phyloP scores from a whole-genome alignment of 1,284 basidiomycete species.

The Leccinum angustisporum region DNA sequence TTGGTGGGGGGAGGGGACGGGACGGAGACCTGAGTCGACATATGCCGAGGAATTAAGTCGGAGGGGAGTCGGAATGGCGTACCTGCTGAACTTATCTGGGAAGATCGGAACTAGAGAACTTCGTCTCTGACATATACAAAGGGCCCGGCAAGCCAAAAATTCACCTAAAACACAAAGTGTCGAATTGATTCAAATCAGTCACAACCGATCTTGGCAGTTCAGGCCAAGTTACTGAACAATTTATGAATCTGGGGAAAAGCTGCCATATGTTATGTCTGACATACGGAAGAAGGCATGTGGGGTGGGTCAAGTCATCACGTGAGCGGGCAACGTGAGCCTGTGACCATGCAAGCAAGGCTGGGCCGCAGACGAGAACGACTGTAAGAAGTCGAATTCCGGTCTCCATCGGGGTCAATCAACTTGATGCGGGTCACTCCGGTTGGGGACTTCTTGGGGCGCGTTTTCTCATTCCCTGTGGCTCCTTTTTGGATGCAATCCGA shows the following conservation, averaged over 20 bases:
- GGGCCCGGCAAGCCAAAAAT: not conserved
- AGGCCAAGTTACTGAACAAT: not conserved
- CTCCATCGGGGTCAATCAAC: not conserved
- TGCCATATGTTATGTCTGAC: not conserved
- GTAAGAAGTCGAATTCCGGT: not conserved
- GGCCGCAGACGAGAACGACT: not conserved
- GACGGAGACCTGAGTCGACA: not conserved
- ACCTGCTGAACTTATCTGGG: not conserved
- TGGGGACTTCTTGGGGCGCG: not conserved
- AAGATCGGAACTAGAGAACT: not conserved
- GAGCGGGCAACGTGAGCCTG: not conserved
- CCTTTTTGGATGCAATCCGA: not conserved
- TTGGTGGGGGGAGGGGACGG: not conserved
- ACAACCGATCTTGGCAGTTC: not conserved
- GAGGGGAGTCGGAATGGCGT: not conserved
- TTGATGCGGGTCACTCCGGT: not conserved
- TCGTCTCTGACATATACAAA: not conserved
- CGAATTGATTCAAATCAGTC: not conserved
- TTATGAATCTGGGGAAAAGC: not conserved
- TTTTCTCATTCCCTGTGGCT: not conserved
- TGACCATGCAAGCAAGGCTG: not conserved
- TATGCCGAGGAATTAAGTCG: not conserved
- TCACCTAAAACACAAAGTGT: not conserved
- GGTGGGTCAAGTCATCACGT: not conserved
- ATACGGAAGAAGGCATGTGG: not conserved